Percentiles rank a stretch among this genome's conserved stretches.
phyloP scores from a whole-genome alignment of 768 basidiomycete species.

The Clathrus columnatus region DNA sequence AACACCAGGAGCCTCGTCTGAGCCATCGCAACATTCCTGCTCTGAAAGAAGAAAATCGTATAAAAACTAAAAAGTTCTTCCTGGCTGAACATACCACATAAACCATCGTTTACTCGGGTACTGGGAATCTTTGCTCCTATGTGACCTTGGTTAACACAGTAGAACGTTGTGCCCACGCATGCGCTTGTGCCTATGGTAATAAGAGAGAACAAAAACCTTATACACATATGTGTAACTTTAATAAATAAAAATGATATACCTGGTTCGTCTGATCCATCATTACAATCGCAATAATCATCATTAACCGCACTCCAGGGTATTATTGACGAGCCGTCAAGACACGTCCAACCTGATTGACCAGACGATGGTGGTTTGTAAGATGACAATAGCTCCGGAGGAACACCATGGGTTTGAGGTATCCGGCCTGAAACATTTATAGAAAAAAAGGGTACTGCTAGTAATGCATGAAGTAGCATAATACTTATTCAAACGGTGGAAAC shows the following conservation, averaged over 20 bases:
- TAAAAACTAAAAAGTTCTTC: background rate
- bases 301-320: constrained; percentile 80
- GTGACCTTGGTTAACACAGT: constrained; percentile 84
- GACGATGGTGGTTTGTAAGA: constrained; percentile 46
- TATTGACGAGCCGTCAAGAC: constrained; percentile 70
- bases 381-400: constrained; percentile 42
- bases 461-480: background rate
- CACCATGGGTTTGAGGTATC: constrained; percentile 38
- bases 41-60: constrained; percentile 41
- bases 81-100: constrained; percentile 64
- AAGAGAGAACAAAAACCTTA: too few relatives aligned
- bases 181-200: constrained; percentile 64
- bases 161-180: constrained; percentile 67
- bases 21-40: constrained; percentile 89
- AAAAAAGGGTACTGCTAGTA: background rate
- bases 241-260: constrained; percentile 33
- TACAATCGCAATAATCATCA: constrained; percentile 92
- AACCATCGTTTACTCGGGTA: constrained; percentile 82
- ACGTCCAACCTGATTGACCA: constrained; percentile 49
- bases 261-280: constrained; percentile 93
- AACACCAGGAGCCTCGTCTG: constrained; percentile 76
- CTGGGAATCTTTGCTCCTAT: constrained; percentile 70
- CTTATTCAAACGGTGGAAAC: background rate
- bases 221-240: constrained; percentile 5
- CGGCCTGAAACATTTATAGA: background rate